A percentile compares a stretch with the other conserved stretches of the same genome.
phyloP scores from a whole-genome alignment of 441 rosid species.

The Corymbia calophylla region DNA sequence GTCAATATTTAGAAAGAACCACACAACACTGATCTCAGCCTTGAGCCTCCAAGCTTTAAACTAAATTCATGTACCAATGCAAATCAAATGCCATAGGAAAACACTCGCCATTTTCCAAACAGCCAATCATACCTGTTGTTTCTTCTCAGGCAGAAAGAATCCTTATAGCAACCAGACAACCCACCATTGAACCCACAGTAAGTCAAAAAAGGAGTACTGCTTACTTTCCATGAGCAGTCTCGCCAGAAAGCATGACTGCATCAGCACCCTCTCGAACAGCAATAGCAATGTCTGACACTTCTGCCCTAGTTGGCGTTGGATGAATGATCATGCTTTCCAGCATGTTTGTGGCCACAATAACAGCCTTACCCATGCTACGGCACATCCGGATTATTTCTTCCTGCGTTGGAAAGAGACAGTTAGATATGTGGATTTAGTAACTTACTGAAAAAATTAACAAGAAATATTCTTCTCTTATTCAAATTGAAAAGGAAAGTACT shows the following conservation, averaged over 20 bases:
- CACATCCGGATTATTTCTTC: conserved; percentile 71
- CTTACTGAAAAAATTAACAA: not conserved
- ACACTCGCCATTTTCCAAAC: not conserved
- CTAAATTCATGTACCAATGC: not conserved
- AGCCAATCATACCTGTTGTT: not conserved
- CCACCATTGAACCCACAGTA: not conserved
- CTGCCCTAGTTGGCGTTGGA: conserved; percentile 96
- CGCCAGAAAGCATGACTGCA: conserved; percentile 98
- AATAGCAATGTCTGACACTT: conserved; percentile 96
- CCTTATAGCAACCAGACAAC: not conserved
- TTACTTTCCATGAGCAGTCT: conserved; percentile 98
- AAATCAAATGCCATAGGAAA: not conserved
- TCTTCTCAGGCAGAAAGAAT: not conserved
- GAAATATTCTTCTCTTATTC: not conserved
- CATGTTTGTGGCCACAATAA: conserved; percentile 97
- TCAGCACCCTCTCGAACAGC: conserved; percentile 99
- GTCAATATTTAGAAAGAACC: not conserved
- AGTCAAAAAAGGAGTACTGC: conserved; percentile 3
- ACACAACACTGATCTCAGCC: not conserved
- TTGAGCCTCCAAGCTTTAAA: not conserved
- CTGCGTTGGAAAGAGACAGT: not conserved
- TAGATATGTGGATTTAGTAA: not conserved
- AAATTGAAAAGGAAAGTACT: conserved; percentile 35
- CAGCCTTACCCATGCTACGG: conserved; percentile 98
- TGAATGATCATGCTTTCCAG: conserved; percentile 98